phyloP scores from a whole-genome alignment of 83 land plant genomes.

The Larix sibirica region DNA sequence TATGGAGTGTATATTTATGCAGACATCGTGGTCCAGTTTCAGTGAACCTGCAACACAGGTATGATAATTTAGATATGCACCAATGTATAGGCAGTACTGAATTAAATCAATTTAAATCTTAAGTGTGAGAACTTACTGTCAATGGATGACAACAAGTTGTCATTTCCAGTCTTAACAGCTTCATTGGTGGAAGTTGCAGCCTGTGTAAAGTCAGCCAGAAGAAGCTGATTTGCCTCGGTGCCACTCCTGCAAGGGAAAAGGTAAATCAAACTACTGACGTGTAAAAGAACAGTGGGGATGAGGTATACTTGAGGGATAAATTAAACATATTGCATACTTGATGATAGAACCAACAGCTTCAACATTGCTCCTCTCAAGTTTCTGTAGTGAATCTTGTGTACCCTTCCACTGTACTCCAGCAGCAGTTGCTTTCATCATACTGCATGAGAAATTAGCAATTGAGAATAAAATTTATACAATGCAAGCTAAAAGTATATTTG shows the following conservation, averaged over 20 bases:
- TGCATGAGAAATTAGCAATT: constrained; percentile 19
- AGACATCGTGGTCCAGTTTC: constrained; percentile 31
- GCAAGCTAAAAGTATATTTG: too few species aligned
- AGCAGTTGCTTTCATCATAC: constrained; percentile 18
- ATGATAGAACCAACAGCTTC: constrained; percentile 30
- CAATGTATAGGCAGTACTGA: not conserved
- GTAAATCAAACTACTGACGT: not conserved
- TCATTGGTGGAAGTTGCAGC: constrained; percentile 20
- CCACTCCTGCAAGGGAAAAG: constrained; percentile 30
- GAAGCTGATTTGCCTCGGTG: constrained; percentile 21
- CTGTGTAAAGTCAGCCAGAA: constrained; percentile 30
- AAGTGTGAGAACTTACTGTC: constrained; percentile 27
- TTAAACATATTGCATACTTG: constrained; percentile 25
- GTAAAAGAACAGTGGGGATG: not conserved
- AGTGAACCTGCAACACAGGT: constrained; percentile 34
- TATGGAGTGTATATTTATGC: constrained; percentile 27
- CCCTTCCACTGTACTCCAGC: constrained; percentile 59
- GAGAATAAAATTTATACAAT: not conserved
- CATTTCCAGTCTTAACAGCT: constrained; percentile 23
- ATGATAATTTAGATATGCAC: not conserved
- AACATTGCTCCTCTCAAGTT: constrained; percentile 22
- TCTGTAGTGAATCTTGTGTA: constrained; percentile 34
- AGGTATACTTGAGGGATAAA: not conserved
- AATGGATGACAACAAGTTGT: constrained; percentile 17
- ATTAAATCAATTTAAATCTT: constrained; percentile 9